Evolutionary conservation across 768 basidiomycete genomes (phyloP), one percentile per base, ranked within the genome.

Genomic region (Coprinopsis strossmayeri): DNA sequence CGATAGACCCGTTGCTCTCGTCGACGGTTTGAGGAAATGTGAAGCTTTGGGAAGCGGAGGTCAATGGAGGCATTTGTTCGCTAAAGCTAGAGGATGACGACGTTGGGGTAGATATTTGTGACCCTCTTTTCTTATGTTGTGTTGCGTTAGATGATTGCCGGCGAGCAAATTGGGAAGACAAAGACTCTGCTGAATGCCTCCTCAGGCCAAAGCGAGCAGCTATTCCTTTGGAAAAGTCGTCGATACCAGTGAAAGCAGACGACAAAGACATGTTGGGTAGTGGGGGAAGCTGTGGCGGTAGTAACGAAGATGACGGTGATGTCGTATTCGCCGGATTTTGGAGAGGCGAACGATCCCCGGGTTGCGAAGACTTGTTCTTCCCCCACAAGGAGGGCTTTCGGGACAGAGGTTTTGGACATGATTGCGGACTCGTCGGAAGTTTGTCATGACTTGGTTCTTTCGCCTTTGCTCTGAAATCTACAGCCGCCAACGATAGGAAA

Each of bases 321-420:
- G 15, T 34, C 30, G 30, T 15, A 15, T 7, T 15, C 15, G 30
- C 44, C 15, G n/a, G 12, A 28, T 25, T 27, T 15, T 26, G 34
- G 10, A 24, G 45, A 28, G 49, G 39, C 26, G 40, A 10, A 24
- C 40, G 26, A 23, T 50, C 53, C 28, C 3, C 10, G 4, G 46
- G 41, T 15, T 34, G 41, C 5, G 49, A 44, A 30, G 40, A 30
- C 35, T 77, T 71, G 64, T 71, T 81, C 50, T 77, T 74, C 39
- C 66, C 69, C 84, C 84, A 87, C 57, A 87, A 86, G 4, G 86
- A 87, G 9, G 79, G 57, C 60, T 78, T 79, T 44, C 82, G 77
- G 10, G 73, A 64, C 26, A 83, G 53, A 3, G 69, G 57, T 34
- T 72, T 76, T 5, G 71, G 61, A 17, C 64, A 52, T 4, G 60